Evolutionary conservation across 208 protist species (phyloP).

Genomic region (Crithidia sp.): DNA sequence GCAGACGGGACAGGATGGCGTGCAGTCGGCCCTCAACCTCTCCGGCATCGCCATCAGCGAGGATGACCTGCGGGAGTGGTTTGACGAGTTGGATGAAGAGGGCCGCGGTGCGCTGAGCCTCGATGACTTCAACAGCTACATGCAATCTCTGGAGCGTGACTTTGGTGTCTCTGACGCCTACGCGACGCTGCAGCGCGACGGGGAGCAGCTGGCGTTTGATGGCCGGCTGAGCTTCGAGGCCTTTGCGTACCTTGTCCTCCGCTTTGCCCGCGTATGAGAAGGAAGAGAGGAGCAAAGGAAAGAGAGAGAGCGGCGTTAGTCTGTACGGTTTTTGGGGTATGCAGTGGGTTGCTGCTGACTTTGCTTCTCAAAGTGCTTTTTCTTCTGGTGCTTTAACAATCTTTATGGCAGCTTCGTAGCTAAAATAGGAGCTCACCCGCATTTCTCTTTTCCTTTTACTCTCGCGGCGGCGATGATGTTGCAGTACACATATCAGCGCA

Average conservation of each 20-base stretch:
- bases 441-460: slow-evolving; percentile 23
- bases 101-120: slow-evolving; percentile 40
- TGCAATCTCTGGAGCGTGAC: slow-evolving; percentile 63
- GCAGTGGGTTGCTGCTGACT: no score
- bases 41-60: slow-evolving; percentile 68
- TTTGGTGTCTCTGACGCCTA: slow-evolving; percentile 60
- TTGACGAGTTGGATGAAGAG: slow-evolving; percentile 55
- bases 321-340: no score
- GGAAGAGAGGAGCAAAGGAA: background rate
- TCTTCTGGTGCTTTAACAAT: background rate
- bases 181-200: slow-evolving; percentile 49
- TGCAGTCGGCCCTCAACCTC: slow-evolving; percentile 48
- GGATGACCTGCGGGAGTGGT: slow-evolving; percentile 70
- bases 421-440: background rate
- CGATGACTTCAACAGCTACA: slow-evolving; percentile 49
- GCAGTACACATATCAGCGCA: no score
- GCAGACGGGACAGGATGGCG: slow-evolving; percentile 28
- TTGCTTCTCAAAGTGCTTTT: background rate
- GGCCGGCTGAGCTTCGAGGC: slow-evolving; percentile 73
- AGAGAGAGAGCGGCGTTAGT: background rate
- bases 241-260: slow-evolving; percentile 78
- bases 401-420: background rate
- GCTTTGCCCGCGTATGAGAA: slow-evolving; percentile 56
- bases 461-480: no score
- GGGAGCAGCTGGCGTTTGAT: slow-evolving; percentile 47